phyloP scores from a whole-genome alignment of 78 protist genomes.

The Polysphondylium violaceum region DNA sequence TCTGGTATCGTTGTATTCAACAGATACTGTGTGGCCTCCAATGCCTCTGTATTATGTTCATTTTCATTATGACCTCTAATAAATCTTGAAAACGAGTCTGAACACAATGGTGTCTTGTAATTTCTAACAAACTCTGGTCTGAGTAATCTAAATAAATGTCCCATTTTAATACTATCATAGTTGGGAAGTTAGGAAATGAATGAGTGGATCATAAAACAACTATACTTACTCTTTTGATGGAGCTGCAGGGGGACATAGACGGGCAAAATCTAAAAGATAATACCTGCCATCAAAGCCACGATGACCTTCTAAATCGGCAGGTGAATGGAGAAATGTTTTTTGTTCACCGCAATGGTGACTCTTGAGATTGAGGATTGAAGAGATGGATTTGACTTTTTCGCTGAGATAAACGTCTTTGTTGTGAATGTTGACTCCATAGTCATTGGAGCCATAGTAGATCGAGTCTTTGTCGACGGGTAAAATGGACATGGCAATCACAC shows the following conservation, averaged over 20 bases:
- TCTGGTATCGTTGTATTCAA: conserved; percentile 44
- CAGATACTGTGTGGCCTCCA: conserved; percentile 75
- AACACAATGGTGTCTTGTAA: conserved; percentile 64
- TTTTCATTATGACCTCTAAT: conserved; percentile 68
- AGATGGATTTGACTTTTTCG: conserved; percentile 25
- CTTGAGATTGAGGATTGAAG: conserved; percentile 67
- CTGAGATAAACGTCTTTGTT: conserved; percentile 1
- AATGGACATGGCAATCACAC: conserved; percentile 84
- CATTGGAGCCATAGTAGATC: conserved; percentile 65
- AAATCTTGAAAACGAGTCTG: conserved; percentile 72
- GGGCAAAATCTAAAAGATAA: conserved; percentile 81
- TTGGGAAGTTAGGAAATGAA: neutral
- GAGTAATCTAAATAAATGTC: conserved; percentile 76
- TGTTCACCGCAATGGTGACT: conserved; percentile 71
- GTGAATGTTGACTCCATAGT: conserved; percentile 79
- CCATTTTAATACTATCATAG: conserved; percentile 42
- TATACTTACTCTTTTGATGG: conserved; percentile 51
- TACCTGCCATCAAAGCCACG: conserved; percentile 72
- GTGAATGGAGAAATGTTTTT: conserved; percentile 39
- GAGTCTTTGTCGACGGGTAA: conserved; percentile 74
- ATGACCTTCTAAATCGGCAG: conserved; percentile 78
- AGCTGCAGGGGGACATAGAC: conserved; percentile 81
- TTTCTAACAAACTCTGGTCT: conserved; percentile 87
- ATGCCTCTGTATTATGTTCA: conserved; percentile 70
- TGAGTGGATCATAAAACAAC: neutral